A percentile compares a stretch with the other conserved stretches of the same genome.
Conservation (phyloP, 2,329 filamentous ascomycete species). For the Colletotrichum tabaci region DNA sequence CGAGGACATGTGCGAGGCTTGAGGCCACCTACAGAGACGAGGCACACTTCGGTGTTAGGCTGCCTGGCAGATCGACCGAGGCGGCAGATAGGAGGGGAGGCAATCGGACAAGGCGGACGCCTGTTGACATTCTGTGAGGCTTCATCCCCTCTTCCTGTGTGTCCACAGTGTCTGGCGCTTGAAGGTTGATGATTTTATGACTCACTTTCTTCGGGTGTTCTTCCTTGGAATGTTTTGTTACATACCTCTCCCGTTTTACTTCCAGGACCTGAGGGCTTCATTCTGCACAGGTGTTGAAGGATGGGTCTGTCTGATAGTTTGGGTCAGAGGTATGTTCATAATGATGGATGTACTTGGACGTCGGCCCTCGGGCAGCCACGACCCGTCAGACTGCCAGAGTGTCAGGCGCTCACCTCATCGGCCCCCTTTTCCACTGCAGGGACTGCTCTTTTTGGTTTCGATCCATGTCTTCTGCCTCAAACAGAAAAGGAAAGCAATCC, state of each 20-base stretch:
- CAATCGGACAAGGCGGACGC: background rate
- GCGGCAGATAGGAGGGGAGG: background rate
- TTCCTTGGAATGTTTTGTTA: background rate
- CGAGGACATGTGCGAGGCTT: constrained; percentile 2
- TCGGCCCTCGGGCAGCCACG: background rate
- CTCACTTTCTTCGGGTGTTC: background rate
- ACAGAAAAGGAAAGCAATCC: background rate
- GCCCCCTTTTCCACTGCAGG: constrained; percentile 15
- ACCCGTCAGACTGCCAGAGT: background rate
- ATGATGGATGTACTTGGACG: background rate
- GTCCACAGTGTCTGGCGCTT: background rate
- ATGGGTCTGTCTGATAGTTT: background rate
- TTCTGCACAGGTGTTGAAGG: background rate
- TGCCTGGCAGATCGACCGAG: background rate
- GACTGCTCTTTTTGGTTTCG: constrained; percentile 25
- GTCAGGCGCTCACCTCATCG: background rate
- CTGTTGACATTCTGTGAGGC: background rate
- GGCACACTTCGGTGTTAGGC: background rate
- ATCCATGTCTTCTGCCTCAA: constrained; percentile 9
- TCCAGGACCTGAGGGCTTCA: background rate
- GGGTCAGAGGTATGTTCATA: background rate
- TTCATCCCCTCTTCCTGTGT: constrained; percentile 11
- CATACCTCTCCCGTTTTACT: background rate
- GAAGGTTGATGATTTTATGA: constrained; percentile 6
- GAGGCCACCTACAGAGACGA: constrained; percentile 7